Evolutionary conservation across 2,329 filamentous ascomycete genomes (phyloP).

Genomic region (Botrytis elliptica): DNA sequence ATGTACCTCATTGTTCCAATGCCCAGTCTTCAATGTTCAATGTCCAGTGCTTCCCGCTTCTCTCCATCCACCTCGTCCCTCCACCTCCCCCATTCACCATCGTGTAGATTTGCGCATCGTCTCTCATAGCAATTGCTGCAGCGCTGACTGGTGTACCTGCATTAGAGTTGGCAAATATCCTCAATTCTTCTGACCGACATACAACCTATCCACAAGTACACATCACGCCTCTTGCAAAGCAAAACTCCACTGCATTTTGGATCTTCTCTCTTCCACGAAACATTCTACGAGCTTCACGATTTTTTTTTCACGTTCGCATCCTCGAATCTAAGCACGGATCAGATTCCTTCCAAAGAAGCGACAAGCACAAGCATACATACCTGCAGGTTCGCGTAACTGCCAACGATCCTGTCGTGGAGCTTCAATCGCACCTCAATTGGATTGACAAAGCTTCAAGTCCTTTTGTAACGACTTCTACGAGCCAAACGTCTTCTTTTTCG

Average conservation of each 20-base stretch:
- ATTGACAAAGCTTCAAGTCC: conserved; percentile 35
- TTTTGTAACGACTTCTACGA: conserved; percentile 46
- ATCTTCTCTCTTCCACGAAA: conserved; percentile 17
- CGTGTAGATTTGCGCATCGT: conserved; percentile 23
- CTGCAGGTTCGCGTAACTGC: conserved; percentile 40
- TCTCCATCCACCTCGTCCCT: conserved; percentile 23
- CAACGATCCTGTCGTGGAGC: conserved; percentile 37
- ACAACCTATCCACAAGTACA: conserved; percentile 24
- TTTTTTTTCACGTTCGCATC: conserved; percentile 31
- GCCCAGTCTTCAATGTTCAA: conserved; percentile 16
- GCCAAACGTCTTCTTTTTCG: conserved; percentile 42
- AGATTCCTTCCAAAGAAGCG: conserved; percentile 34
- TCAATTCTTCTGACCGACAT: conserved; percentile 31
- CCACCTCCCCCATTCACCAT: conserved; percentile 18
- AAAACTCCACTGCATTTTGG: conserved; percentile 15
- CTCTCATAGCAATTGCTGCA: conserved; percentile 35
- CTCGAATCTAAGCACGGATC: conserved; percentile 38
- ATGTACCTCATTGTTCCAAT: conserved; percentile 25
- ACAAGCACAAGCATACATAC: conserved; percentile 40
- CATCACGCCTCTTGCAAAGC: conserved; percentile 21
- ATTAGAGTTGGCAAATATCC: conserved; percentile 39
- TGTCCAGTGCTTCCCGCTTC: conserved; percentile 30
- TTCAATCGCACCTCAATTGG: conserved; percentile 40
- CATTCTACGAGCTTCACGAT: conserved; percentile 35
- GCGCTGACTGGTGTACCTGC: conserved; percentile 40